Evolutionary conservation across 1,139 yeast species (phyloP).

Genomic region (Yamadazyma mexicana): DNA sequence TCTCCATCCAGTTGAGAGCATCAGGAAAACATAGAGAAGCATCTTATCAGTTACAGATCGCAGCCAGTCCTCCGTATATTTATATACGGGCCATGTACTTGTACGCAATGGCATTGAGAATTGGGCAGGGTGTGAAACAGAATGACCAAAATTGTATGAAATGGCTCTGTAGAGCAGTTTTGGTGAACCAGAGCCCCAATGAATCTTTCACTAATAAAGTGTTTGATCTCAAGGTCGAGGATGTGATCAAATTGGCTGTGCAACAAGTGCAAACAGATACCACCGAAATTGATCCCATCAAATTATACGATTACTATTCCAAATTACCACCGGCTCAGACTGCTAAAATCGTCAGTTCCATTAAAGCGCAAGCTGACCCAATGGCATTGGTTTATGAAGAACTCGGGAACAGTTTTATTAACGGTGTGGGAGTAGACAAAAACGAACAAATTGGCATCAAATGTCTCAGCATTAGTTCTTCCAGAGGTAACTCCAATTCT

Average conservation of each 20-base stretch:
- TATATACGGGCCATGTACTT: constrained; percentile 64
- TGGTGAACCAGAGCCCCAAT: constrained; percentile 13
- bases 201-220: constrained; percentile 22
- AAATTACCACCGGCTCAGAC: constrained; percentile 27
- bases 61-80: constrained; percentile 58
- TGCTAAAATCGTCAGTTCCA: constrained; percentile 25
- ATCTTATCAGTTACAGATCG: constrained; percentile 64
- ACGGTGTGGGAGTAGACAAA: constrained; percentile 59
- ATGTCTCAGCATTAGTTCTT: constrained; percentile 65
- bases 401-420: constrained; percentile 59
- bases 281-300: constrained; percentile 30
- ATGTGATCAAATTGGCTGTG: constrained; percentile 29
- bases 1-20: constrained; percentile 56
- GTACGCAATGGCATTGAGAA: constrained; percentile 67
- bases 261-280: constrained; percentile 23
- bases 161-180: constrained; percentile 55
- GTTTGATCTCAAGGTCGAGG: constrained; percentile 29
- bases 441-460: constrained; percentile 62
- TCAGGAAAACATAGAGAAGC: constrained; percentile 68
- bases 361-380: constrained; percentile 30
- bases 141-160: constrained; percentile 57
- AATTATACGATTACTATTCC: constrained; percentile 26
- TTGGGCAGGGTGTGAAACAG: constrained; percentile 70
- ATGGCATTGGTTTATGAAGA: constrained; percentile 45
- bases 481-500: constrained; percentile 69